Evolutionary conservation across 129 eudicot species (phyloP).

Genomic region (Cynara cardunculus): DNA sequence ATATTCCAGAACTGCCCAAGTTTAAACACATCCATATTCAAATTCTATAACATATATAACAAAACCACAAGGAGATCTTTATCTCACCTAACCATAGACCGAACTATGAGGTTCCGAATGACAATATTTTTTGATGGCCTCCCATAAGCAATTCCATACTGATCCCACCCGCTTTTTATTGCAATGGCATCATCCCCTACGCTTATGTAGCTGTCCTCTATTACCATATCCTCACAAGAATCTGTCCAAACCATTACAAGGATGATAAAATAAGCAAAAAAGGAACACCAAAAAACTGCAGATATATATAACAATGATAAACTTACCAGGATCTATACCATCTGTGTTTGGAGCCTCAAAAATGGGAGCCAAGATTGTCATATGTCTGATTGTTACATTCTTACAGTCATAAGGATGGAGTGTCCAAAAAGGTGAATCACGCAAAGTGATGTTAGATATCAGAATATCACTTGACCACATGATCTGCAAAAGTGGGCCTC

Average conservation of each 20-base stretch:
- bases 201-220: constrained; percentile 90
- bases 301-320: background rate
- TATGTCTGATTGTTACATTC: constrained; percentile 56
- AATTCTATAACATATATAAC: no score
- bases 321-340: constrained; percentile 78
- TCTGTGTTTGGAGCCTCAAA: constrained; percentile 75
- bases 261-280: background rate
- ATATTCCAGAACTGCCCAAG: background rate
- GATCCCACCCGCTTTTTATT: constrained; percentile 99
- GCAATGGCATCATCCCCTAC: constrained; percentile 97
- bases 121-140: constrained; percentile 79
- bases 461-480: constrained; percentile 74
- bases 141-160: constrained; percentile 79
- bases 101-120: constrained; percentile 86
- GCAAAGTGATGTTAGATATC: constrained; percentile 64
- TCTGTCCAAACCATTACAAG: constrained; percentile 40
- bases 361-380: constrained; percentile 70
- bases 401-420: constrained; percentile 81
- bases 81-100: constrained; percentile 89
- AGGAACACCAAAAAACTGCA: background rate
- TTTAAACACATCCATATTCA: constrained; percentile 12
- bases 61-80: background rate
- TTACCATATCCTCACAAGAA: constrained; percentile 94
- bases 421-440: constrained; percentile 86
- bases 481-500: constrained; percentile 93